A percentile compares a stretch with the other conserved stretches of the same genome.
phyloP scores from a whole-genome alignment of 306 rosid species.

The Senna siamea region DNA sequence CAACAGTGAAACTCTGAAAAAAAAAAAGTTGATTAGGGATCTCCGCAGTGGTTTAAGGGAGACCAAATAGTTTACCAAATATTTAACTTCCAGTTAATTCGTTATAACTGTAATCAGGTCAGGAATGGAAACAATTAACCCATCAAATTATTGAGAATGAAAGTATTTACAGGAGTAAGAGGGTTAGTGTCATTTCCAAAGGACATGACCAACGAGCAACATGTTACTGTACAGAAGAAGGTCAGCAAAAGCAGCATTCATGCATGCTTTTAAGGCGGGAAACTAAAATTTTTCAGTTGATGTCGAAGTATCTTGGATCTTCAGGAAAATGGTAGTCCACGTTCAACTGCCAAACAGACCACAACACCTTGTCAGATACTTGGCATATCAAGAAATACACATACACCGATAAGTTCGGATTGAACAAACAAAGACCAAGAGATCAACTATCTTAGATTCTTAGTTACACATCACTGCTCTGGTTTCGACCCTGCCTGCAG shows the following conservation, averaged over 20 bases:
- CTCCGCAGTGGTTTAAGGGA: background rate
- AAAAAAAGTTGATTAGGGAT: background rate
- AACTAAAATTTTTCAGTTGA: conserved; percentile 59
- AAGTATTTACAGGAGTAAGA: conserved; percentile 21
- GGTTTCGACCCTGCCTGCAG: background rate
- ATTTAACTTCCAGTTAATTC: background rate
- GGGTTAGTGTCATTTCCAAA: conserved; percentile 28
- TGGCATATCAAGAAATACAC: conserved; percentile 9
- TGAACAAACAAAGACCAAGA: background rate
- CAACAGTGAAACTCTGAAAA: background rate
- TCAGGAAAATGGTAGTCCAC: conserved; percentile 98
- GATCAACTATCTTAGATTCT: background rate
- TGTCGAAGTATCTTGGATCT: conserved; percentile 89
- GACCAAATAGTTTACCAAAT: background rate
- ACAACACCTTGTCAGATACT: conserved; percentile 40
- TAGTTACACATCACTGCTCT: background rate
- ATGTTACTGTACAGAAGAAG: conserved; percentile 6
- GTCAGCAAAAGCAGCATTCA: conserved; percentile 9
- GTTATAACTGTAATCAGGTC: background rate
- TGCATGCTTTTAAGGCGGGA: conserved; percentile 20
- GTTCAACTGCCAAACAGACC: conserved; percentile 69
- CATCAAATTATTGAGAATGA: conserved; percentile 26
- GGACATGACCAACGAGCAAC: conserved; percentile 5
- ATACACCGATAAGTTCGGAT: background rate
- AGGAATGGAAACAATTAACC: conserved; percentile 8